Evolutionary conservation across 2,329 filamentous ascomycete species (phyloP).

Genomic region (Colletotrichum aenigma): DNA sequence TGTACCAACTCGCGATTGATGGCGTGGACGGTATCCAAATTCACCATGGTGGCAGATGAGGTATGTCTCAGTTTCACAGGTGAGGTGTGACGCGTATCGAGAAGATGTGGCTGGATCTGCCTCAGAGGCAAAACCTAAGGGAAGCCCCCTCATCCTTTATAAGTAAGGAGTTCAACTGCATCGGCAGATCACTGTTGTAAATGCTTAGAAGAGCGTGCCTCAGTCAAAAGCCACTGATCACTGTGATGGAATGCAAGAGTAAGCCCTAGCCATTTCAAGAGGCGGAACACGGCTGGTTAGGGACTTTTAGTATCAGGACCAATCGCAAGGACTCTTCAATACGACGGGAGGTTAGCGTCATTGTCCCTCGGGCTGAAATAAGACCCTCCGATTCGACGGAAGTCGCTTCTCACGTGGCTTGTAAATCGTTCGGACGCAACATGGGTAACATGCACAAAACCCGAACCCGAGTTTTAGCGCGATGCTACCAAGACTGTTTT

Average conservation of each 20-base stretch:
- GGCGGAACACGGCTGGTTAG: neutral
- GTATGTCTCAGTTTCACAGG: neutral
- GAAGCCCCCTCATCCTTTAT: neutral
- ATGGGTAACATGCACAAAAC: neutral
- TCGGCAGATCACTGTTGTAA: neutral
- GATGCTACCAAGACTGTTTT: neutral
- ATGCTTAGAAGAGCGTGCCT: neutral
- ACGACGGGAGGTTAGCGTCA: neutral
- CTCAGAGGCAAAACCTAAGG: neutral
- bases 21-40: neutral
- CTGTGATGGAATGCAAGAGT: neutral
- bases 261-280: neutral
- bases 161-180: neutral
- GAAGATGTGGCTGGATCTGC: neutral
- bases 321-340: neutral
- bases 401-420: neutral
- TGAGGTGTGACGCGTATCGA: neutral
- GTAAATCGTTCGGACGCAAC: neutral
- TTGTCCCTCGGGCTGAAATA: neutral
- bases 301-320: neutral
- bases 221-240: neutral
- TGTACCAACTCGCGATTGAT: neutral
- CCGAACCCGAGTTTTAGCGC: neutral
- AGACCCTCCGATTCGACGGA: neutral
- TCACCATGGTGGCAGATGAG: neutral